These are phyloP conservation scores for Coniella vitis DNA, from an alignment of 2,329 filamentous ascomycete genomes.

Conservation along the genomic window DNA sequence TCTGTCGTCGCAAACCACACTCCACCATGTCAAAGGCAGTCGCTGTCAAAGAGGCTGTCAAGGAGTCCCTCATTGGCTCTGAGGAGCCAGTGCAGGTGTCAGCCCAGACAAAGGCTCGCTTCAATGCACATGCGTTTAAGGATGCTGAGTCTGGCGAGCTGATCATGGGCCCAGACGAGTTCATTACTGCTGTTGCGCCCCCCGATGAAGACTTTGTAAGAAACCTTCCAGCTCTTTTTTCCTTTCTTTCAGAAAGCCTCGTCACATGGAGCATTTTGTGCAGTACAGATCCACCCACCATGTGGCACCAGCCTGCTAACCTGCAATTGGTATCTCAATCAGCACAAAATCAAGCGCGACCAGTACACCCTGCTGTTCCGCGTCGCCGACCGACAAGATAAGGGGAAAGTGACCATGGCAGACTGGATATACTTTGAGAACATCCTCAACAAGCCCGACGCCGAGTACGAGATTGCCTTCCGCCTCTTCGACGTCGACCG, in stretches of 20 bases:
- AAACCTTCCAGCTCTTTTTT: conserved; percentile 20
- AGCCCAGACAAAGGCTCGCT: conserved; percentile 67
- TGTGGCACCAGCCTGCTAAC: too few relatives aligned
- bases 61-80: conserved; percentile 68
- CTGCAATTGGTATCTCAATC: conserved; percentile 12
- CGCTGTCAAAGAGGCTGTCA: conserved; percentile 63
- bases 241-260: not conserved
- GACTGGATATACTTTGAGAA: conserved; percentile 96
- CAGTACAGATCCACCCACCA: too few relatives aligned
- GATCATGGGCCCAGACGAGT: conserved; percentile 78
- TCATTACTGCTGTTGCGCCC: conserved; percentile 85
- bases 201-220: conserved; percentile 85
- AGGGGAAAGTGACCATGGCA: conserved; percentile 66
- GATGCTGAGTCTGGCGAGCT: conserved; percentile 70
- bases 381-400: conserved; percentile 74
- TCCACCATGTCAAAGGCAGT: conserved; percentile 36
- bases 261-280: too few relatives aligned
- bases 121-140: conserved; percentile 67
- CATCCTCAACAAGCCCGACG: conserved; percentile 86
- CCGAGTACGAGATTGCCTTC: conserved; percentile 98
- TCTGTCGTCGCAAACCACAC: not conserved
- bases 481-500: conserved; percentile 87
- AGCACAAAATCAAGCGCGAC: conserved; percentile 97
- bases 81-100: conserved; percentile 57
- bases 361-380: conserved; percentile 92